A percentile compares a stretch with the other conserved stretches of the same genome.
phyloP scores from a whole-genome alignment of 164 flowering plant genomes.

The Macadamia tetraphylla region DNA sequence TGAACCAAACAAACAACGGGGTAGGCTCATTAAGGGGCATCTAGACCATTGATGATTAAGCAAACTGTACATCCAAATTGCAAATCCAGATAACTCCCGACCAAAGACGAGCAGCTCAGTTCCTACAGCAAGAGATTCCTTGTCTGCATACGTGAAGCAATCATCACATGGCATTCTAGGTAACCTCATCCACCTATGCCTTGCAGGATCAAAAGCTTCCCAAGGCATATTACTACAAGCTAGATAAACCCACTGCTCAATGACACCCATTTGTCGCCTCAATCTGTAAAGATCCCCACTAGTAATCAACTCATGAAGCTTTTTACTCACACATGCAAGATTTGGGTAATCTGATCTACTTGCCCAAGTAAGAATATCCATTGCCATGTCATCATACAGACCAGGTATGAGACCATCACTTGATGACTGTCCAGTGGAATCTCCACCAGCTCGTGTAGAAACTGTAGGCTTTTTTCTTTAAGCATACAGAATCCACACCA shows the following conservation, averaged over 20 bases:
- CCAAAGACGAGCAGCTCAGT: slow-evolving; percentile 95
- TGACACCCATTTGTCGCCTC: slow-evolving; percentile 48
- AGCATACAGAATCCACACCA: too few species aligned
- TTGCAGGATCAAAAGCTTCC: slow-evolving; percentile 84
- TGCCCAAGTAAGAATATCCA: too few species aligned
- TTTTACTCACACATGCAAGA: too few species aligned
- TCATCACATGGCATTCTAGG: slow-evolving; percentile 69
- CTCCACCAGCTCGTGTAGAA: too few species aligned
- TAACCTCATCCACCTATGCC: slow-evolving; percentile 71
- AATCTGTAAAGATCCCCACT: slow-evolving; percentile 65
- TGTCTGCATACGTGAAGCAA: slow-evolving; percentile 72
- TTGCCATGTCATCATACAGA: too few species aligned
- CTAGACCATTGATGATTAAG: slow-evolving; percentile 75
- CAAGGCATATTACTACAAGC: slow-evolving; percentile 78
- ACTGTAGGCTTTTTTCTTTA: too few species aligned
- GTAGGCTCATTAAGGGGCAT: slow-evolving; percentile 66
- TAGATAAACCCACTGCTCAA: slow-evolving; percentile 93
- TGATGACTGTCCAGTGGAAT: too few species aligned
- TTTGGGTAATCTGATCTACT: too few species aligned
- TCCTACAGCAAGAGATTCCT: slow-evolving; percentile 93
- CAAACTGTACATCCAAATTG: slow-evolving; percentile 68
- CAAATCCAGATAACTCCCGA: slow-evolving; percentile 49
- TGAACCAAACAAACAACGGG: slow-evolving; percentile 89
- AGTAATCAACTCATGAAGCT: too few species aligned
- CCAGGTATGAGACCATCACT: too few species aligned